phyloP scores from a whole-genome alignment of 2,329 filamentous ascomycete genomes.

The Juglanconis sp. region DNA sequence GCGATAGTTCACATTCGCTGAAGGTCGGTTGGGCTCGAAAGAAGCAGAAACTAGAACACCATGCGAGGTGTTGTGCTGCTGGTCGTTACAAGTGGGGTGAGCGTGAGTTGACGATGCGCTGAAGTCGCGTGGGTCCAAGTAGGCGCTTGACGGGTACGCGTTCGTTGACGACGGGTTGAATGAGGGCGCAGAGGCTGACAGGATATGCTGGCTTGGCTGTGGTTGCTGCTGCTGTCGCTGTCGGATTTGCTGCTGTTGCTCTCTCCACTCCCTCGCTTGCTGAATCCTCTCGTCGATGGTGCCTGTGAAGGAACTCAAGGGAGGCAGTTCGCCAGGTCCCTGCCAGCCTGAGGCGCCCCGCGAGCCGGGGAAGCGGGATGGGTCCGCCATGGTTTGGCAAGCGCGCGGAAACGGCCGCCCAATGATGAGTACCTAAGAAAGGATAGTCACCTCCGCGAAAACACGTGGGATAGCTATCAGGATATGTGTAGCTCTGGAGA shows the following conservation, averaged over 20 bases:
- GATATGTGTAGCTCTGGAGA: neutral
- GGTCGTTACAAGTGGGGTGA: neutral
- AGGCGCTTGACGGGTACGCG: neutral
- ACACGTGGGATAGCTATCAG: neutral
- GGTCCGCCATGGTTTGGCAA: neutral
- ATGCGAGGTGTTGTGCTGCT: neutral
- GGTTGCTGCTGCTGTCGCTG: neutral
- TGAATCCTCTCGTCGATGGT: constrained; percentile 6
- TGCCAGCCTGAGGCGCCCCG: neutral
- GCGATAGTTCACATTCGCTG: too few species aligned
- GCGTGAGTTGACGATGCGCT: neutral
- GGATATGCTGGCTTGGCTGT: neutral
- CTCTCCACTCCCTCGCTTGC: constrained; percentile 1
- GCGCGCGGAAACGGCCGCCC: neutral
- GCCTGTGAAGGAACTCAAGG: constrained; percentile 3
- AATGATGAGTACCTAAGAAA: too few species aligned
- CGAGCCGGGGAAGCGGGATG: neutral
- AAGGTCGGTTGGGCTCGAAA: too few species aligned
- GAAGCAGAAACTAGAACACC: neutral
- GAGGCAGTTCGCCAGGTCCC: constrained; percentile 1
- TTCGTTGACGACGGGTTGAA: neutral
- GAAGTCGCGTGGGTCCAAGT: neutral
- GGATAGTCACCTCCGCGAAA: neutral
- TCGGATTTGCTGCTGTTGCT: neutral
- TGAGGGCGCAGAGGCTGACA: neutral